phyloP scores from a whole-genome alignment of 805 yeast genomes.

The Lipomyces sp. region DNA sequence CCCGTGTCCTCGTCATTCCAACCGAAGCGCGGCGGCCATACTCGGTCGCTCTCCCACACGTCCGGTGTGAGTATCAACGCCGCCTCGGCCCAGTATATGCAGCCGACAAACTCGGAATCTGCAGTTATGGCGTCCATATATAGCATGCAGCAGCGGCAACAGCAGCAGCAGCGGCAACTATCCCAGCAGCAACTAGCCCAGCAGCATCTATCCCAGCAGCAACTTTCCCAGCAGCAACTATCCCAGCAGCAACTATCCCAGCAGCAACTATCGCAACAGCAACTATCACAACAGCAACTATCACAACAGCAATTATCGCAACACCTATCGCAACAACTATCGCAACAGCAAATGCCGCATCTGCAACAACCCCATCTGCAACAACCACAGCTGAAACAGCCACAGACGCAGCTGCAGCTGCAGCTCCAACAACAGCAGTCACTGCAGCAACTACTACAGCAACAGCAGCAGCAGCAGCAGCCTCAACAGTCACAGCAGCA shows the following conservation, averaged over 20 bases:
- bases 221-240: constrained; percentile 11
- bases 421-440: background rate
- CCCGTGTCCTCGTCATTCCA: too few species aligned
- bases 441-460: constrained; percentile 9
- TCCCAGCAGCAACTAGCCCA: constrained; percentile 7
- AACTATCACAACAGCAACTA: background rate
- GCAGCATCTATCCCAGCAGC: constrained; percentile 17
- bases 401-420: constrained; percentile 4
- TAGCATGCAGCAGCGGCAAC: constrained; percentile 8
- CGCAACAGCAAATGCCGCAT: background rate
- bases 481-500: constrained; percentile 7
- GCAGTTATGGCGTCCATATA: background rate
- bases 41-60: background rate
- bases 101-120: background rate
- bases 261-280: background rate
- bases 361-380: constrained; percentile 3
- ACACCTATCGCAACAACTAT: constrained; percentile 9
- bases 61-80: background rate
- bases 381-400: constrained; percentile 15
- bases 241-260: background rate
- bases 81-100: background rate
- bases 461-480: constrained; percentile 17
- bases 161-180: constrained; percentile 15
- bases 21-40: too few species aligned
- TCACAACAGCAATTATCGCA: constrained; percentile 1